phyloP scores from a whole-genome alignment of 306 rosid species.

The Albizia julibrissin region DNA sequence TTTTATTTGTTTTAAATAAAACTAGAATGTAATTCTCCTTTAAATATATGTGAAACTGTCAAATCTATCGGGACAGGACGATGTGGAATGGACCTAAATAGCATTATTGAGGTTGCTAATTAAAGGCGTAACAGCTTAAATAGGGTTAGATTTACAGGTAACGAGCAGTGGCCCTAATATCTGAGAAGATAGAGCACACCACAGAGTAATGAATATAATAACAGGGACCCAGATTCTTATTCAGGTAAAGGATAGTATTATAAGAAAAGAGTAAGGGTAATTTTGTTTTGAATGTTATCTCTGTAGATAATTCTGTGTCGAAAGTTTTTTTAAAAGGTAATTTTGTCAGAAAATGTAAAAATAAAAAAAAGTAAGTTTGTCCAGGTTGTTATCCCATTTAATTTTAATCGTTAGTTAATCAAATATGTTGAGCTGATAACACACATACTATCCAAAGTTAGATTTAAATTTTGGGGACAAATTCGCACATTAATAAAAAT shows the following conservation, averaged over 20 bases:
- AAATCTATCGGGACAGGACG: background rate
- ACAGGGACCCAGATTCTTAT: background rate
- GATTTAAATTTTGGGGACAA: too few species aligned
- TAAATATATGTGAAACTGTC: background rate
- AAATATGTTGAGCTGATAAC: too few species aligned
- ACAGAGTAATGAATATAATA: background rate
- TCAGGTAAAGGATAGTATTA: background rate
- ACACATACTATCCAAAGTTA: too few species aligned
- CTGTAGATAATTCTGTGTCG: too few species aligned
- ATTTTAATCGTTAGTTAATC: too few species aligned
- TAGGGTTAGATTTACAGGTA: background rate
- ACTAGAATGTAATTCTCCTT: too few species aligned
- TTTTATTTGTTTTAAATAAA: too few species aligned
- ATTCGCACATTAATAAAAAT: too few species aligned
- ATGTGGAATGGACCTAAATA: background rate
- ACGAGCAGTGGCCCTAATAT: background rate
- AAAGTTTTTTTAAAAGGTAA: too few species aligned
- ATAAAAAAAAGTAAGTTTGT: too few species aligned
- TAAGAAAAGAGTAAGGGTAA: fast-evolving
- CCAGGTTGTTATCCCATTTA: fast-evolving
- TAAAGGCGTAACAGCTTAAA: background rate
- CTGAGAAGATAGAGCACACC: background rate
- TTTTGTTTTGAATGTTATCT: fast-evolving
- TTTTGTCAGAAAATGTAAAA: fast-evolving
- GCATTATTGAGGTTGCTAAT: background rate